Base-by-base conservation (phyloP, 2,329 filamentous ascomycete species). In the Paramyrothecium sp. region DNA sequence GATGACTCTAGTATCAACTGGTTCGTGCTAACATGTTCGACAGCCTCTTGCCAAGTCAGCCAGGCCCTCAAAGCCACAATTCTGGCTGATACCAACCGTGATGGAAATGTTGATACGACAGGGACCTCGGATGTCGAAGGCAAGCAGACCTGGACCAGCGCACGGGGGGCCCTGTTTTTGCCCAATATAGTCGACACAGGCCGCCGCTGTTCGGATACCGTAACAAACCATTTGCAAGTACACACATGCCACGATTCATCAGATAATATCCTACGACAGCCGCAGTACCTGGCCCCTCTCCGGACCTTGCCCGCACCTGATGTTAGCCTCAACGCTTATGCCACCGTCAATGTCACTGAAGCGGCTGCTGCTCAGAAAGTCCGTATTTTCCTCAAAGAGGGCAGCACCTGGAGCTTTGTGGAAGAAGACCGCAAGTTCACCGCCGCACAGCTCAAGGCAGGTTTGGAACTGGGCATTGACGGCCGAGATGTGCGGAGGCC, bases 21-120 rank as follows among this genome's bases (percentile, higher is more conserved):
- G 5, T 51, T 5, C 10, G 26, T 51, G 22, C 49, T 51, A 51
- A 51, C 26, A 23, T 17, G 19, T 8, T 16, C 22, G 26, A 16
- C 17, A 51, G 49, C 49, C n/a, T 51, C 49, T 11, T 51, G 20
- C 20, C 49, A 51, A 12, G 7, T 51, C 21, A 22, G 10, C 12
- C 20, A 51, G 11, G 49, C 20, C 11, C 49, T 51, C 16, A 30
- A 22, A 19, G 58, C 55, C 3, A 49, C 60, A 10, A 70, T 70
- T 3, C 59, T 62, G 10, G 73, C 73, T 21, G 73, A 76, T 57
- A 73, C 66, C 12, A 74, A 76, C 54, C 70, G 73, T 2, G 73
- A 75, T 48, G 73, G 73, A 7, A 49, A 54, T 1, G 61, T 75
- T 44, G 68, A 74, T 34, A 46, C 54, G 2, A 30, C 20, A 13